Conservation (phyloP, 176 grass and related monocot species). For the Pharus latifolius region DNA sequence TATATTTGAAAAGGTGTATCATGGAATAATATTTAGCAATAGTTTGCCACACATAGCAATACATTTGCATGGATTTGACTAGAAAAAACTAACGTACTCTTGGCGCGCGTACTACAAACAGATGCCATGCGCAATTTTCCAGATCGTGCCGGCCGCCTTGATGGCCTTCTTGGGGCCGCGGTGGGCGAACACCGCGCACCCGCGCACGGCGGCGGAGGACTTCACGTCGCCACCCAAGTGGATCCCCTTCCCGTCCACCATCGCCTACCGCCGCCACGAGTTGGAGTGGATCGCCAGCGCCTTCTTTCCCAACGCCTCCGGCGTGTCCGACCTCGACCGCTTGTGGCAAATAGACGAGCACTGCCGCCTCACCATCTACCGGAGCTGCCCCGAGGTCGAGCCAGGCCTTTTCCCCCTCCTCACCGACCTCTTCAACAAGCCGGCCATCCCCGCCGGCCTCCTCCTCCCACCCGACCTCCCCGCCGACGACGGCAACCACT, state of each 20-base stretch:
- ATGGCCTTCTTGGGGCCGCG: slow-evolving; percentile 20
- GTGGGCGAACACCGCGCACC: not conserved
- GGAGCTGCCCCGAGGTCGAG: slow-evolving; percentile 37
- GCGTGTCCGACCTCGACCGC: not conserved
- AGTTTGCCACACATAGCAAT: too few species aligned
- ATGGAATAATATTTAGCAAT: too few species aligned
- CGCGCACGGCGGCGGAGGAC: not conserved
- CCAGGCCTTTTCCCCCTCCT: slow-evolving; percentile 10
- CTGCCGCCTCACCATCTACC: slow-evolving; percentile 12
- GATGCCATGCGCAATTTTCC: slow-evolving; percentile 19
- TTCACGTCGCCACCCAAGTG: slow-evolving; percentile 28
- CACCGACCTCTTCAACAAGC: slow-evolving; percentile 1
- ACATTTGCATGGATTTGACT: too few species aligned
- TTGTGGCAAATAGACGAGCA: not conserved
- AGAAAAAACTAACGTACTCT: too few species aligned
- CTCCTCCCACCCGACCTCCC: not conserved
- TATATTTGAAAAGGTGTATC: too few species aligned
- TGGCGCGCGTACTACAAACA: too few species aligned
- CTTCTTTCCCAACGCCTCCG: not conserved
- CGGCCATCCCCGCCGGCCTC: slow-evolving; percentile 24
- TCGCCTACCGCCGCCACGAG: slow-evolving; percentile 27
- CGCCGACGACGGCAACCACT: not conserved
- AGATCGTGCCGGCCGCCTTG: not conserved
- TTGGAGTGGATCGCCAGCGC: not conserved
- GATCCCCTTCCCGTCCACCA: slow-evolving; percentile 9